Conservation (phyloP, 371 early-diverging fungal species). For the Choanephora cucurbitarum region DNA sequence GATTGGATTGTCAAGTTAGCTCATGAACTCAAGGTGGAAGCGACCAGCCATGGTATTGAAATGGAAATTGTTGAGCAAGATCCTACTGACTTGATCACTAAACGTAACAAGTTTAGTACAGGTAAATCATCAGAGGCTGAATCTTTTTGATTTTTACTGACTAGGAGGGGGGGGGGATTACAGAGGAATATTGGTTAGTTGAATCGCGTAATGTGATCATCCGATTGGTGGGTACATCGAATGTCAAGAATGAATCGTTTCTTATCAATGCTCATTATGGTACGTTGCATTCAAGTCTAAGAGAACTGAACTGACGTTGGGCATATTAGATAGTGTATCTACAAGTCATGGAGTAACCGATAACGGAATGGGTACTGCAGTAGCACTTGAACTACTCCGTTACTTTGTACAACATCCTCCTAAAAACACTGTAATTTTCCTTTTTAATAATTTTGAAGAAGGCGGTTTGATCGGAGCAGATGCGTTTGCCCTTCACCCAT, state of each 20-base stretch:
- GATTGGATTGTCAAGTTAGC: conserved; percentile 45
- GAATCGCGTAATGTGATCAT: conserved; percentile 47
- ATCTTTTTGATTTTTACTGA: too few species aligned
- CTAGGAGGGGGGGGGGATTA: neutral
- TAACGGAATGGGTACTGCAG: conserved; percentile 75
- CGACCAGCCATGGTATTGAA: conserved; percentile 31
- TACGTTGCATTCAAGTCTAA: conserved; percentile 18
- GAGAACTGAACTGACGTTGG: too few species aligned
- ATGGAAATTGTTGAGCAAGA: conserved; percentile 53
- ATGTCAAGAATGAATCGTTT: conserved; percentile 40
- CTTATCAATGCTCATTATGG: conserved; percentile 57
- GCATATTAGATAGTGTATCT: conserved; percentile 72
- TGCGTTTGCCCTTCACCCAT: conserved; percentile 72
- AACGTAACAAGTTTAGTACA: conserved; percentile 31
- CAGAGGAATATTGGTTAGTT: conserved; percentile 51
- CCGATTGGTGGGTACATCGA: conserved; percentile 21
- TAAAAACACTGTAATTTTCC: conserved; percentile 65
- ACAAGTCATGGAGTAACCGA: conserved; percentile 82
- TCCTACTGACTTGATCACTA: conserved; percentile 29
- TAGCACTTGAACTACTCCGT: conserved; percentile 70
- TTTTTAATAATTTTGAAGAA: conserved; percentile 89
- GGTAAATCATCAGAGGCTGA: conserved; percentile 33
- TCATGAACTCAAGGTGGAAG: conserved; percentile 43
- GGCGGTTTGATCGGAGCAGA: conserved; percentile 70
- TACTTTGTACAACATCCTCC: conserved; percentile 57